Conservation (phyloP, 2,329 filamentous ascomycete genomes). For the Epichloe uncinata region DNA sequence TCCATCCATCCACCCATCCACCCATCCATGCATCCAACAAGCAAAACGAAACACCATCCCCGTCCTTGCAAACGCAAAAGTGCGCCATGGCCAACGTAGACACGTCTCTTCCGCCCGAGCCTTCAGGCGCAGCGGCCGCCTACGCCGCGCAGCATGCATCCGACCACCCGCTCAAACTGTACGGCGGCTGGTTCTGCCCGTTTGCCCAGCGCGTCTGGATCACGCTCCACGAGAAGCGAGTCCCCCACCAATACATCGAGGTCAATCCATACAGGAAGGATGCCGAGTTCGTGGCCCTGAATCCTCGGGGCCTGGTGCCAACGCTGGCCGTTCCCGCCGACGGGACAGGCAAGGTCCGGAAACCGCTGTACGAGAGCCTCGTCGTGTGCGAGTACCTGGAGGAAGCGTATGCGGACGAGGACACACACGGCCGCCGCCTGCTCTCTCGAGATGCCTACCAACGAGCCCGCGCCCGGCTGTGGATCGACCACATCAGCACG, state of each 20-base stretch:
- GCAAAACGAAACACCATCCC: background rate
- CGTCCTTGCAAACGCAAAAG: background rate
- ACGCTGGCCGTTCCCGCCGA: constrained; percentile 42
- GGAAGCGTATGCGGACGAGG: constrained; percentile 46
- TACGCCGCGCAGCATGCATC: constrained; percentile 32
- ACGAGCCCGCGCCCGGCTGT: constrained; percentile 52
- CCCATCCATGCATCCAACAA: background rate
- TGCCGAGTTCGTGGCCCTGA: constrained; percentile 52
- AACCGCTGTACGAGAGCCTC: constrained; percentile 58
- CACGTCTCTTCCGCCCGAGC: constrained; percentile 30
- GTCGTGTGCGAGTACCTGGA: constrained; percentile 67
- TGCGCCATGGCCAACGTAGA: constrained; percentile 31
- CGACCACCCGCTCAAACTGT: constrained; percentile 47
- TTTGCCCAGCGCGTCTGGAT: constrained; percentile 63
- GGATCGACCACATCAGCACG: constrained; percentile 58
- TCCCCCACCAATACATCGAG: constrained; percentile 61
- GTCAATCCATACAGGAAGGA: constrained; percentile 70
- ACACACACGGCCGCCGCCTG: constrained; percentile 30
- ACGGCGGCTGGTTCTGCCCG: constrained; percentile 63
- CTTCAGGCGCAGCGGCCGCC: constrained; percentile 35
- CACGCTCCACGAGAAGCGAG: constrained; percentile 57
- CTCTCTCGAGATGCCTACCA: constrained; percentile 50
- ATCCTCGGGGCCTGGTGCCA: constrained; percentile 63
- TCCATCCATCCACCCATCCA: background rate
- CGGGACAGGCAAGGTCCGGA: constrained; percentile 21